Conservation (phyloP, 1,284 basidiomycete species). For the Fistulina hepatica region DNA sequence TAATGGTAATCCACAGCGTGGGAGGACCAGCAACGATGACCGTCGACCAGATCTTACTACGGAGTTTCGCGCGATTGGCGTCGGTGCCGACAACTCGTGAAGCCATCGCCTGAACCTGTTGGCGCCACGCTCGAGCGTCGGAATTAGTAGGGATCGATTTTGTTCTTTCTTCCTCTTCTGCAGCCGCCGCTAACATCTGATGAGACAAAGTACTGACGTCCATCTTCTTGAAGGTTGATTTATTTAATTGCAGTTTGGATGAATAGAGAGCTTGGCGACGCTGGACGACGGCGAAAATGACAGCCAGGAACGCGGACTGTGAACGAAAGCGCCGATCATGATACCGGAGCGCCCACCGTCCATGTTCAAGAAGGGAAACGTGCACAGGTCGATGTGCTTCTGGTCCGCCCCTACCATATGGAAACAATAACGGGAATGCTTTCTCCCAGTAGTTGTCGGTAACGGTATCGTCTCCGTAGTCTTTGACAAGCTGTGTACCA, state of each 20-base stretch:
- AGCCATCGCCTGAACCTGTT: conserved; percentile 7
- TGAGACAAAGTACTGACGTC: conserved; percentile 9
- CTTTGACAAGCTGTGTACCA: neutral
- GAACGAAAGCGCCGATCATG: conserved; percentile 9
- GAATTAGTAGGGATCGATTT: conserved; percentile 13
- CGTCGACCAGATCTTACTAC: conserved; percentile 12
- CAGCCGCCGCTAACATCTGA: conserved; percentile 12
- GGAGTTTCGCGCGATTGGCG: neutral
- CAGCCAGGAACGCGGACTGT: conserved; percentile 14
- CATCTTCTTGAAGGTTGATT: conserved; percentile 13
- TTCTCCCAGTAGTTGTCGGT: conserved; percentile 13
- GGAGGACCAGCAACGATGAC: neutral
- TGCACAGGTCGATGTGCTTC: conserved; percentile 5
- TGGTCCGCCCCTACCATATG: conserved; percentile 13
- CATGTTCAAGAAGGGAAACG: conserved; percentile 9
- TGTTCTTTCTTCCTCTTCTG: conserved; percentile 12
- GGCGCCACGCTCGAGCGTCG: conserved; percentile 1
- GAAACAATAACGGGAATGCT: conserved; percentile 15
- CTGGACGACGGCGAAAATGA: conserved; percentile 12
- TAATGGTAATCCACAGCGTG: conserved; percentile 12
- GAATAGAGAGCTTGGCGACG: conserved; percentile 12
- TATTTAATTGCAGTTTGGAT: conserved; percentile 13
- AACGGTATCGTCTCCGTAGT: neutral
- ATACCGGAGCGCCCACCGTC: conserved; percentile 11
- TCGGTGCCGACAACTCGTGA: conserved; percentile 13